Evolutionary conservation across 768 basidiomycete genomes (phyloP), one percentile per base, ranked within the genome.

Genomic region (Russula compacta): DNA sequence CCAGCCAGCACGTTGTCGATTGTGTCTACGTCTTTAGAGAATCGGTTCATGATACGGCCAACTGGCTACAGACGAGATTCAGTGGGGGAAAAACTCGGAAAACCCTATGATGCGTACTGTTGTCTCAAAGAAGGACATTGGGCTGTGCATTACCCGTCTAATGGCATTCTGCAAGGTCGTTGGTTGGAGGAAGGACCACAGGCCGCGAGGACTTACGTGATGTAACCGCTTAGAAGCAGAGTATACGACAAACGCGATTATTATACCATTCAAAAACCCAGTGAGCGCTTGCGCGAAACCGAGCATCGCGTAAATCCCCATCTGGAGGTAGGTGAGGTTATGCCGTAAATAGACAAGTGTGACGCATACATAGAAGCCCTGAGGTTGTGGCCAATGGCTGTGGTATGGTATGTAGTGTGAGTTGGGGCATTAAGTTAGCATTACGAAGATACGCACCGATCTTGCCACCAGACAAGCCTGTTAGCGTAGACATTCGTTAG

Each of bases 81-180:
- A 63, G 29, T 35, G 58, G 21, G 57, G 59, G 59, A 64, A 56
- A 19, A 56, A 40, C 24, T 46, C 59, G 32, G 39, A 12, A 51
- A 42, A 12, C 7, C 11, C 36, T 43, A 46, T 17, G 15, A 47
- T 39, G 68, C 77, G 67, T 67, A 85, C 84, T 6, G 88, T 90
- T 1, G 86, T 92, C 69, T 95, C 93, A 69, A 92, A 95, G 75
- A 92, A 94, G 7, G 83, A 84, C 86, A 91, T 92, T 0, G 92
- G 92, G 0, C 91, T 89, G 69, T 85, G 82, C 80, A 95, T 81
- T 51, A 93, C 81, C 21, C 85, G 81, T 8, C 76, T 73, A 57
- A 89, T 81, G 6, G 89, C 84, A 61, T 72, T 73, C 83, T 86
- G 65, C 58, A 33, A 9, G 15, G 11, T 21, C 7, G 49, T 40